Evolutionary conservation across 2,329 filamentous ascomycete species (phyloP).

Genomic region (Xylariaceae sp.): DNA sequence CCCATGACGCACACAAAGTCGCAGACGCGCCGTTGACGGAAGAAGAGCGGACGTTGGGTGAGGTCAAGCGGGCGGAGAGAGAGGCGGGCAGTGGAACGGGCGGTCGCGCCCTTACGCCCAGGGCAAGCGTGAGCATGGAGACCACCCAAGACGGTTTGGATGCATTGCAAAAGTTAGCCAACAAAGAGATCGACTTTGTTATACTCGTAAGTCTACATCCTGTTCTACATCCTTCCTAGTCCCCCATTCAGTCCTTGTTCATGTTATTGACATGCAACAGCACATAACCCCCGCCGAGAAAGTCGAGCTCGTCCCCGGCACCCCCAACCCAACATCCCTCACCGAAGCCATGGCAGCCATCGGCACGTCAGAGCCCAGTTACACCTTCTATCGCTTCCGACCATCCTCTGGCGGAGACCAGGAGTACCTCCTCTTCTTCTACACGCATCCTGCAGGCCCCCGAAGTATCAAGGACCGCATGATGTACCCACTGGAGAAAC

Average conservation of each 20-base stretch:
- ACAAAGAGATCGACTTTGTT: slow-evolving; percentile 52
- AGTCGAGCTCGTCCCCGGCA: slow-evolving; percentile 60
- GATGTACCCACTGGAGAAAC: slow-evolving; percentile 73
- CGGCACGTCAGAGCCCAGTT: slow-evolving; percentile 66
- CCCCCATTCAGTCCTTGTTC: too few relatives aligned
- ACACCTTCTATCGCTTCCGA: slow-evolving; percentile 70
- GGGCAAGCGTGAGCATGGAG: slow-evolving; percentile 55
- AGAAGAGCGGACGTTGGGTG: slow-evolving; percentile 68
- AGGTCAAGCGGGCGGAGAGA: slow-evolving; percentile 71
- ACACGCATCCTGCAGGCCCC: slow-evolving; percentile 65
- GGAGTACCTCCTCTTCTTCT: slow-evolving; percentile 71
- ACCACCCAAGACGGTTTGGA: slow-evolving; percentile 60
- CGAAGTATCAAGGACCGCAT: slow-evolving; percentile 79
- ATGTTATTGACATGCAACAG: slow-evolving; percentile 34
- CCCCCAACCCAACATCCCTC: slow-evolving; percentile 51
- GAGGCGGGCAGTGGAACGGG: slow-evolving; percentile 67
- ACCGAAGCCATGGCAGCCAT: slow-evolving; percentile 57
- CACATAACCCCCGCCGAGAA: slow-evolving; percentile 71
- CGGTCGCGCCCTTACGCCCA: slow-evolving; percentile 54
- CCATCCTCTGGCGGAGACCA: slow-evolving; percentile 51
- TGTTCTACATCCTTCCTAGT: slow-evolving; percentile 20
- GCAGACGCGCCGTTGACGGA: slow-evolving; percentile 70
- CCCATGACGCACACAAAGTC: slow-evolving; percentile 64
- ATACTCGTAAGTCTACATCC: slow-evolving; percentile 54
- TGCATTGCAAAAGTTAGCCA: slow-evolving; percentile 57